These are phyloP conservation scores for Wickerhamomyces sp. DNA, from an alignment of 1,139 yeast genomes.

Conservation along the genomic window DNA sequence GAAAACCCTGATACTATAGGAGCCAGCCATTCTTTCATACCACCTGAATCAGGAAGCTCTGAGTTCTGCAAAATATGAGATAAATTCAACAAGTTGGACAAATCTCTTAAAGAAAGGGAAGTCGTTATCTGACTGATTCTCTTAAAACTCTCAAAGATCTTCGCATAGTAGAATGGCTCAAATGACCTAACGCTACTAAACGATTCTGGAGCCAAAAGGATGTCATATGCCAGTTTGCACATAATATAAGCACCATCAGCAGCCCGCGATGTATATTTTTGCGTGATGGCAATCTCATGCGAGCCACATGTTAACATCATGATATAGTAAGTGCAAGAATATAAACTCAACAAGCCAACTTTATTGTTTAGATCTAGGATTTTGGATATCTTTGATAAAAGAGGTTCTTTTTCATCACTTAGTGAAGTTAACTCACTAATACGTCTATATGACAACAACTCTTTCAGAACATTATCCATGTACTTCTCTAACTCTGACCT, in stretches of 20 bases:
- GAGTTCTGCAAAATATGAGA: slow-evolving; percentile 15
- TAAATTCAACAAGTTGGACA: slow-evolving; percentile 19
- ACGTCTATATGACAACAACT: slow-evolving; percentile 20
- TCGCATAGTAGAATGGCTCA: slow-evolving; percentile 23
- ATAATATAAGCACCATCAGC: slow-evolving; percentile 24
- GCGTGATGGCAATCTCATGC: slow-evolving; percentile 14
- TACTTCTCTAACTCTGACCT: slow-evolving; percentile 28
- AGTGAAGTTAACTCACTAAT: slow-evolving; percentile 11
- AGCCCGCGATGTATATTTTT: slow-evolving; percentile 20
- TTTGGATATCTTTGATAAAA: slow-evolving; percentile 14
- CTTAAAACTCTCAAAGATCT: slow-evolving; percentile 18
- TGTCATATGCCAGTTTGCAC: slow-evolving; percentile 21
- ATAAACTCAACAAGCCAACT: slow-evolving; percentile 15
- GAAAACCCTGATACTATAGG: slow-evolving; percentile 11
- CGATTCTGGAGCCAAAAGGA: slow-evolving; percentile 16
- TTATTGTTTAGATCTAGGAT: slow-evolving; percentile 24
- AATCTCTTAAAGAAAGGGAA: slow-evolving; percentile 20
- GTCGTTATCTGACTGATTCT: slow-evolving; percentile 16
- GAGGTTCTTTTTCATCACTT: slow-evolving; percentile 11
- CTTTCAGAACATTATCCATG: slow-evolving; percentile 28
- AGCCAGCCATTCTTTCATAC: slow-evolving; percentile 21
- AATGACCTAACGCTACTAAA: slow-evolving; percentile 17
- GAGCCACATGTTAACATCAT: slow-evolving; percentile 24
- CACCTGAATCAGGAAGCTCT: slow-evolving; percentile 23
- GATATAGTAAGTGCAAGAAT: slow-evolving; percentile 23